Evolutionary conservation across 495 filamentous ascomycete genomes (phyloP).

Genomic region (Extremus antarcticus): DNA sequence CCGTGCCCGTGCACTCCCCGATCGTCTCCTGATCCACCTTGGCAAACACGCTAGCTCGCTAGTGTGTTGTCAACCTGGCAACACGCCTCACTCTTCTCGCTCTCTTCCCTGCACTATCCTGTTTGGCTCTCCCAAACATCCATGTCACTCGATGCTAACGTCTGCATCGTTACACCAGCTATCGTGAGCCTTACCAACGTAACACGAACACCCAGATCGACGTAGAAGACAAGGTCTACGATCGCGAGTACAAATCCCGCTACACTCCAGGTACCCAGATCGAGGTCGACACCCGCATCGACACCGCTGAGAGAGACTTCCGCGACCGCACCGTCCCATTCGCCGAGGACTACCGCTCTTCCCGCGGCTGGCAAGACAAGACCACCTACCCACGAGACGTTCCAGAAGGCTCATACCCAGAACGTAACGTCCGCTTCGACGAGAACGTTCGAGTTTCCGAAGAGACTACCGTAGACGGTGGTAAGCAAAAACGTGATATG

Average conservation of each 20-base stretch:
- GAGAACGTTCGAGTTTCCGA: conserved; percentile 5
- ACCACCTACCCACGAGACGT: conserved; percentile 17
- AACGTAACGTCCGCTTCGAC: conserved; percentile 14
- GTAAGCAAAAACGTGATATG: conserved; percentile 58
- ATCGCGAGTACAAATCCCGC: conserved; percentile 36
- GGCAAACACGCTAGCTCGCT: conserved; percentile 12
- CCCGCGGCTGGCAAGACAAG: conserved; percentile 29
- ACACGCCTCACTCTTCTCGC: conserved; percentile 21
- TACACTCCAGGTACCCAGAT: conserved; percentile 35
- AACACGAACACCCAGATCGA: conserved; percentile 52
- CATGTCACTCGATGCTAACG: conserved; percentile 8
- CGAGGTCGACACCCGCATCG: conserved; percentile 48
- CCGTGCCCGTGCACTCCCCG: conserved; percentile 1
- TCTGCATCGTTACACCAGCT: conserved; percentile 30
- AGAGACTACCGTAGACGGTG: conserved; percentile 36
- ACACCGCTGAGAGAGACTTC: conserved; percentile 76
- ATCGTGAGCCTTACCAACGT: conserved; percentile 42
- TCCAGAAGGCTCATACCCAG: conserved; percentile 10
- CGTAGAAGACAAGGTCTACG: conserved; percentile 48
- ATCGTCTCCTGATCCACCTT: conserved; percentile 9
- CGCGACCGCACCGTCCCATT: conserved; percentile 58
- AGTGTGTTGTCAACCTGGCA: conserved; percentile 20
- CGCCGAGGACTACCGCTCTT: conserved; percentile 49
- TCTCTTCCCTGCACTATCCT: conserved; percentile 15
- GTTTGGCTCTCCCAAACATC: conserved; percentile 17